Conservation (phyloP, 331 rosid species). For the Prunus yedoensis region DNA sequence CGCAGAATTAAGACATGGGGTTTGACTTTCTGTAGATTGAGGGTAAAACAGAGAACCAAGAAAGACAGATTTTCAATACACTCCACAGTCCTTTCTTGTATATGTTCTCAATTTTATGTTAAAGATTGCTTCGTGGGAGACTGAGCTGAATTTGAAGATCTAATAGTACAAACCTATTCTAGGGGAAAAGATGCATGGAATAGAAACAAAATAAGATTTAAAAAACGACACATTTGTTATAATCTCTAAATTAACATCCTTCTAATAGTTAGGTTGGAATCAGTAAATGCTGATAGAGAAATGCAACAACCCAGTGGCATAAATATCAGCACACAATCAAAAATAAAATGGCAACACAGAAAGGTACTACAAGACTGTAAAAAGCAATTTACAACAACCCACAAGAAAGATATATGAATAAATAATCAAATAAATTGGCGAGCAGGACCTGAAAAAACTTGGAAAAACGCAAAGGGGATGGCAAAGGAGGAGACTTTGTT, state of each 20-base stretch:
- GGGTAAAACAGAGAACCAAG: neutral
- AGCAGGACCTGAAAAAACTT: constrained; percentile 69
- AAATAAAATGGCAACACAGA: neutral
- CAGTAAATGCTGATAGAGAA: constrained; percentile 21
- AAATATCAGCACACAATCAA: constrained; percentile 20
- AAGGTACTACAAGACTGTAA: neutral
- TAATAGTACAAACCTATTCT: neutral
- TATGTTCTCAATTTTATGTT: too few species aligned
- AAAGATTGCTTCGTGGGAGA: neutral
- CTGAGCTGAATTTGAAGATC: constrained; percentile 6
- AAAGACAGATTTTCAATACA: neutral
- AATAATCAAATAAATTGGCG: neutral
- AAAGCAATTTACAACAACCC: neutral
- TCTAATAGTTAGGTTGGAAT: neutral
- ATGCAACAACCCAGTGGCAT: constrained; percentile 5
- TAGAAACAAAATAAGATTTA: neutral
- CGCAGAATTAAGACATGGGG: neutral
- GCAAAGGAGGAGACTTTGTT: constrained; percentile 66
- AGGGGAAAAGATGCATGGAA: neutral
- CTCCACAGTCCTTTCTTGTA: too few species aligned
- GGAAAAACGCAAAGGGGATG: constrained; percentile 80
- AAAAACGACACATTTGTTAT: neutral
- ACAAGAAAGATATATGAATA: neutral
- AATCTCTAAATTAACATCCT: neutral
- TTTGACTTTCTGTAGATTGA: neutral